Base-by-base conservation (phyloP, 139 green algal genomes). In the Chlorella sp. region DNA sequence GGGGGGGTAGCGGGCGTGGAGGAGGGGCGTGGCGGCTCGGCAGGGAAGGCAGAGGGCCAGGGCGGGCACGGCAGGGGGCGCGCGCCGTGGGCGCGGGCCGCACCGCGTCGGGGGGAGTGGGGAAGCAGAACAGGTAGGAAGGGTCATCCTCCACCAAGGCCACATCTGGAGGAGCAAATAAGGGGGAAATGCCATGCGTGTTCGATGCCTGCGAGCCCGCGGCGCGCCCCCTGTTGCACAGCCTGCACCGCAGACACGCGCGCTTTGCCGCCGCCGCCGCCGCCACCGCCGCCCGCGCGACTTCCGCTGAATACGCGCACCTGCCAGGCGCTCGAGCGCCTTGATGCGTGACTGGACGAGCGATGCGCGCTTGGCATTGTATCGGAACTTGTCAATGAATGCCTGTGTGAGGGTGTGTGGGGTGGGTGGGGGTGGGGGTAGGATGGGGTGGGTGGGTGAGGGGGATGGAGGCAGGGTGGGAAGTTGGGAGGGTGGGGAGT, bases 281-380 rank as follows among this genome's bases (percentile, higher is more conserved):
- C 23, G 33, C 12, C 31, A 1, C 59, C 59, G 11, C 33, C 59
- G 11, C n/a, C 59, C 59, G 1, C 46, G 15, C 46, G 15, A 27
- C 17, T 27, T 27, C 46, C 46, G 15, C 46, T 66, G 33, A 31
- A 33, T n/a, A 9, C 19, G 9, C 73, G 27, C 19, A 75, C 61
- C 78, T 27, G 82, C 91, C 76, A 98, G 86, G 11, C 93, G 79
- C 82, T 98, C 91, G 35, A 98, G 78, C 8, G 95, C 94, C 82
- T 98, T 98, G 82, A 98, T 95, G 61, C 94, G 86, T 6, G 85
- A 94, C 86, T 98, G 94, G 62, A 98, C 94, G 71, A 98, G 84
- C 17, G 85, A 84, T 2, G 93, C 93, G 23, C 93, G 83, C 74
- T 97, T 97, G 65, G 93, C 92, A 80, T 97, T 97, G 88, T 87